A percentile compares a stretch with the other conserved stretches of the same genome.
phyloP scores from a whole-genome alignment of 208 protist species.

The Leishmania gerbilli region DNA sequence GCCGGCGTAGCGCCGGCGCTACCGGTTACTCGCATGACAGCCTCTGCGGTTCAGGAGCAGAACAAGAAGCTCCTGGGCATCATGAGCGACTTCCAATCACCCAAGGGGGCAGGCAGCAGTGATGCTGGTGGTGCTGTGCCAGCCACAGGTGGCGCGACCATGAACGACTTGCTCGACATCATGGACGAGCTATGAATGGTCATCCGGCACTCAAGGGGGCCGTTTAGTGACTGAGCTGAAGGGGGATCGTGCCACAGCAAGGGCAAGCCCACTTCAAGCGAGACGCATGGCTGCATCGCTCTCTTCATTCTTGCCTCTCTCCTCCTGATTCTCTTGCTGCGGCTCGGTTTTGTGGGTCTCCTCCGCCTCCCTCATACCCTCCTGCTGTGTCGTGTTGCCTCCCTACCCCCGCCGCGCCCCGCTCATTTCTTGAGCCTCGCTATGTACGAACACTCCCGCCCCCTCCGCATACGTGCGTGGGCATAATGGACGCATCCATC shows the following conservation, averaged over 20 bases:
- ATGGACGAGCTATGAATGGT: slow-evolving; percentile 77
- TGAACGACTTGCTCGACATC: slow-evolving; percentile 68
- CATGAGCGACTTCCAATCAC: slow-evolving; percentile 36
- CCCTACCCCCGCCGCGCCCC: not conserved
- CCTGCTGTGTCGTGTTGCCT: not conserved
- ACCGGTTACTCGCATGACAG: slow-evolving; percentile 39
- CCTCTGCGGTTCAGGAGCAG: slow-evolving; percentile 38
- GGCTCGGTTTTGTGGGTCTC: not conserved
- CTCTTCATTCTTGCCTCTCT: not conserved
- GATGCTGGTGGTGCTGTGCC: not conserved
- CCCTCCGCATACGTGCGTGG: not conserved
- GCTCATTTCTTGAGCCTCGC: not conserved
- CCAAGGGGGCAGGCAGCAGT: not conserved
- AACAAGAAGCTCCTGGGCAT: slow-evolving; percentile 67
- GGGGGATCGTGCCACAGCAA: not conserved
- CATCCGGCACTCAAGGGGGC: not conserved
- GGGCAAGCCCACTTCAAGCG: not conserved
- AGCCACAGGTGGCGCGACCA: slow-evolving; percentile 4
- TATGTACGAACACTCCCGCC: not conserved
- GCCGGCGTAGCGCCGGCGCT: slow-evolving; percentile 2
- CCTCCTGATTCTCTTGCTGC: not conserved
- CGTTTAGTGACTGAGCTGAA: not conserved
- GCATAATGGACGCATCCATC: not conserved
- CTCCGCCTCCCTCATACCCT: not conserved
- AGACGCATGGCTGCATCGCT: not conserved